Conservation (phyloP, 2,329 filamentous ascomycete species). For the Coleophoma cylindrospora region DNA sequence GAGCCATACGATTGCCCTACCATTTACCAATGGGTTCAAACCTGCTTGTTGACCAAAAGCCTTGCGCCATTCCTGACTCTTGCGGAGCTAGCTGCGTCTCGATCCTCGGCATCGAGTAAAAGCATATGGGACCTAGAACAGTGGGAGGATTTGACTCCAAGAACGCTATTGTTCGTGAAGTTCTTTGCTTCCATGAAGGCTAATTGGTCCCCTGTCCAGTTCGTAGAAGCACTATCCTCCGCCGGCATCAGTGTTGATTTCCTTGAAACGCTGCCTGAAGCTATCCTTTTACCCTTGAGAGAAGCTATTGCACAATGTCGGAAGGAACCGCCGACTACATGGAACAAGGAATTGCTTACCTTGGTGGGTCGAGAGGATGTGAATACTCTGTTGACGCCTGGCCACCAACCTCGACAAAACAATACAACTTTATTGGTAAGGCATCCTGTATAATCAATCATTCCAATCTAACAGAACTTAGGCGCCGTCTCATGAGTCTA, state of each 20-base stretch:
- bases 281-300: slow-evolving; percentile 72
- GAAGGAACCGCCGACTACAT: slow-evolving; percentile 71
- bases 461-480: slow-evolving; percentile 23
- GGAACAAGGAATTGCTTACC: slow-evolving; percentile 66
- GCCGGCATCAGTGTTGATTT: slow-evolving; percentile 62
- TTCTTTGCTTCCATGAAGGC: slow-evolving; percentile 57
- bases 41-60: slow-evolving; percentile 25
- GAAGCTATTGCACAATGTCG: slow-evolving; percentile 85
- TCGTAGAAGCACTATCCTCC: slow-evolving; percentile 69
- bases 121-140: slow-evolving; percentile 12
- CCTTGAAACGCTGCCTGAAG: slow-evolving; percentile 80
- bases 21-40: slow-evolving; percentile 50
- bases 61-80: slow-evolving; percentile 41
- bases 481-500: slow-evolving; percentile 59
- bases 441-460: not conserved
- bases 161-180: slow-evolving; percentile 64
- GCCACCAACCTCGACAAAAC: slow-evolving; percentile 26
- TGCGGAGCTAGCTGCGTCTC: slow-evolving; percentile 37
- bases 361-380: slow-evolving; percentile 81
- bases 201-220: slow-evolving; percentile 48
- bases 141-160: slow-evolving; percentile 41
- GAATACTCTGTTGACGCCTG: slow-evolving; percentile 54
- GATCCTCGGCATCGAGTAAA: slow-evolving; percentile 12
- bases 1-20: slow-evolving; percentile 53
- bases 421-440: slow-evolving; percentile 21